These are phyloP conservation scores for Eimeria falciformis DNA, from an alignment of 169 alveolate species.

Conservation along the genomic window DNA sequence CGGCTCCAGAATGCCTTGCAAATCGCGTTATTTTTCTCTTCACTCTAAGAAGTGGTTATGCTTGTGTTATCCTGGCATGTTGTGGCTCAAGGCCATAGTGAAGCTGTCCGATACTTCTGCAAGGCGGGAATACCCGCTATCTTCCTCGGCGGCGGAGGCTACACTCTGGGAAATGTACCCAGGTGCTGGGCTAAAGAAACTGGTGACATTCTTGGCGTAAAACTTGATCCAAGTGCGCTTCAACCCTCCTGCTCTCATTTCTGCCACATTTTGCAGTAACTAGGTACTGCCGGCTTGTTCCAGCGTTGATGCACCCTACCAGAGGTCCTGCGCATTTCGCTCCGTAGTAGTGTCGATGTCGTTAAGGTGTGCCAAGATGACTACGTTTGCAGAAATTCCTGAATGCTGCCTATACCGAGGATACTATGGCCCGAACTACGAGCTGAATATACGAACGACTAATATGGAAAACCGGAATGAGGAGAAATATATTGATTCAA, in stretches of 20 bases:
- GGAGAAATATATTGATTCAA: conserved; percentile 92
- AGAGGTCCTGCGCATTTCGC: background rate
- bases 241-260: background rate
- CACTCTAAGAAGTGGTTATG: background rate
- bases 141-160: conserved; percentile 96
- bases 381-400: conserved; percentile 58
- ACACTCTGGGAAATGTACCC: conserved; percentile 98
- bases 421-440: conserved; percentile 92
- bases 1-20: too few species aligned
- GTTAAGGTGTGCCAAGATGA: background rate
- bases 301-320: background rate
- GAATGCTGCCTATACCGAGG: conserved; percentile 93
- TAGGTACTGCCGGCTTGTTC: too few species aligned
- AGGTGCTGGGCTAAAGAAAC: conserved; percentile 99
- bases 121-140: conserved; percentile 91
- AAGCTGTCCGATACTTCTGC: conserved; percentile 95
- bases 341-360: background rate
- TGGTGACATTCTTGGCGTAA: conserved; percentile 26
- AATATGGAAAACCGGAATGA: conserved; percentile 95
- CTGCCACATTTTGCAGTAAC: too few species aligned
- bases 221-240: conserved; percentile 59
- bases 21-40: background rate
- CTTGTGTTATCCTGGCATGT: background rate
- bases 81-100: conserved; percentile 94
- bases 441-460: conserved; percentile 87